phyloP scores from a whole-genome alignment of 208 protist genomes.

The Trypanosoma rangeli region DNA sequence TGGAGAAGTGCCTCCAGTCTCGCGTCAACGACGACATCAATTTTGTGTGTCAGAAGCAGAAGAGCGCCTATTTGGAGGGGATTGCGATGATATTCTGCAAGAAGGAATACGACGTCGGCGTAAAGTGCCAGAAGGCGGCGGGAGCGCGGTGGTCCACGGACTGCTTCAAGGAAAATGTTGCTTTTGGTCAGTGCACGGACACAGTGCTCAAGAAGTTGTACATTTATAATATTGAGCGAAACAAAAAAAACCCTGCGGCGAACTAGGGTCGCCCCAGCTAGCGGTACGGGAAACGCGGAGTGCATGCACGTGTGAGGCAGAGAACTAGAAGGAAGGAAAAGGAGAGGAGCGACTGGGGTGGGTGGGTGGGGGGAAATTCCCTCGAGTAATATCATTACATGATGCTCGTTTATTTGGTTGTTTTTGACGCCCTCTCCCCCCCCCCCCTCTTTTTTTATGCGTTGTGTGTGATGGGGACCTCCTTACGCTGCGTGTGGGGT shows the following conservation, averaged over 20 bases:
- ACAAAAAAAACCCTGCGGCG: constrained; percentile 72
- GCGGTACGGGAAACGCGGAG: no score
- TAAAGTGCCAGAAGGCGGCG: constrained; percentile 69
- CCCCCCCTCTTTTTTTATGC: not conserved
- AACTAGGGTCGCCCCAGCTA: constrained; percentile 31
- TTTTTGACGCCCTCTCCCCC: not conserved
- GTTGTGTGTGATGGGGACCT: no score
- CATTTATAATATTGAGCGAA: constrained; percentile 82
- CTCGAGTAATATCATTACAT: no score
- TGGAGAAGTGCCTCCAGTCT: constrained; percentile 72
- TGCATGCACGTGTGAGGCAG: no score
- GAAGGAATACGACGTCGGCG: constrained; percentile 68
- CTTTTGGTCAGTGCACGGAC: constrained; percentile 84
- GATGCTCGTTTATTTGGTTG: no score
- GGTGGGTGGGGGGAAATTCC: no score
- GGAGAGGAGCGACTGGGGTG: no score
- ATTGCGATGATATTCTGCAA: constrained; percentile 75
- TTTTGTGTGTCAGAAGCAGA: constrained; percentile 81
- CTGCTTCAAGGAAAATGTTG: constrained; percentile 86
- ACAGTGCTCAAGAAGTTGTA: constrained; percentile 80
- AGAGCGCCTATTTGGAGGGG: constrained; percentile 71
- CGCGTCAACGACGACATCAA: constrained; percentile 88
- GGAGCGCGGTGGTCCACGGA: constrained; percentile 75
- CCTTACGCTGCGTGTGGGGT: no score
- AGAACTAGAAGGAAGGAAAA: no score